Conservation (phyloP, 2,329 filamentous ascomycete genomes). For the Drechslera avenae region DNA sequence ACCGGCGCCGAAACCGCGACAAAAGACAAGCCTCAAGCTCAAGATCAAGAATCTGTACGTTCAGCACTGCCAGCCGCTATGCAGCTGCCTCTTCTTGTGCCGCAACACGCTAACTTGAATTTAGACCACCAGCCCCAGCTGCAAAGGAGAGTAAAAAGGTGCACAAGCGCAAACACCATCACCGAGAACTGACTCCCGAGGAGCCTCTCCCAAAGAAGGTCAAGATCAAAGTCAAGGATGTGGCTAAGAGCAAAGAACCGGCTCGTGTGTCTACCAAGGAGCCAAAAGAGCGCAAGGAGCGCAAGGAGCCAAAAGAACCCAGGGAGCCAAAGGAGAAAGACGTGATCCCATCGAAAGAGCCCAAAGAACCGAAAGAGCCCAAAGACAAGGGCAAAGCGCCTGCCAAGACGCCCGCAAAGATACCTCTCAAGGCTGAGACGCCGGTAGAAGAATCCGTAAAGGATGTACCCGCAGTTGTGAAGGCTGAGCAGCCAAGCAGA, state of each 20-base stretch:
- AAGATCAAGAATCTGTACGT: constrained; percentile 33
- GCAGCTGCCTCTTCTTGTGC: neutral
- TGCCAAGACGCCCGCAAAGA: constrained; percentile 31
- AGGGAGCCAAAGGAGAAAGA: constrained; percentile 28
- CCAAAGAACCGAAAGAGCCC: constrained; percentile 22
- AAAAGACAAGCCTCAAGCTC: constrained; percentile 38
- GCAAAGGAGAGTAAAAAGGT: constrained; percentile 30
- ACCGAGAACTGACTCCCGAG: constrained; percentile 35
- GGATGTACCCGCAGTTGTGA: constrained; percentile 34
- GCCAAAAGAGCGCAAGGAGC: constrained; percentile 10
- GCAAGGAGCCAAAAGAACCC: constrained; percentile 19
- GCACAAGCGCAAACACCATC: constrained; percentile 34
- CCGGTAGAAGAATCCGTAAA: constrained; percentile 30
- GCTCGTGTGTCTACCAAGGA: constrained; percentile 20
- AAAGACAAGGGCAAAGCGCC: constrained; percentile 33
- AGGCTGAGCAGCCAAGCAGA: constrained; percentile 31
- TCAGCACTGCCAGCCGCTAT: neutral
- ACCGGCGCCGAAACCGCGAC: constrained; percentile 30
- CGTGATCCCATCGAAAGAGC: constrained; percentile 16
- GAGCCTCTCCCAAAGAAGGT: constrained; percentile 38
- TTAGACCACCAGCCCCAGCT: constrained; percentile 11
- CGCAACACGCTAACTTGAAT: constrained; percentile 3
- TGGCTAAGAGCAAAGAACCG: constrained; percentile 14
- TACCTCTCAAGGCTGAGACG: constrained; percentile 35
- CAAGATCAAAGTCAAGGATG: constrained; percentile 17